Base-by-base conservation (phyloP, 805 yeast genomes). In the Saturnispora besseyi region DNA sequence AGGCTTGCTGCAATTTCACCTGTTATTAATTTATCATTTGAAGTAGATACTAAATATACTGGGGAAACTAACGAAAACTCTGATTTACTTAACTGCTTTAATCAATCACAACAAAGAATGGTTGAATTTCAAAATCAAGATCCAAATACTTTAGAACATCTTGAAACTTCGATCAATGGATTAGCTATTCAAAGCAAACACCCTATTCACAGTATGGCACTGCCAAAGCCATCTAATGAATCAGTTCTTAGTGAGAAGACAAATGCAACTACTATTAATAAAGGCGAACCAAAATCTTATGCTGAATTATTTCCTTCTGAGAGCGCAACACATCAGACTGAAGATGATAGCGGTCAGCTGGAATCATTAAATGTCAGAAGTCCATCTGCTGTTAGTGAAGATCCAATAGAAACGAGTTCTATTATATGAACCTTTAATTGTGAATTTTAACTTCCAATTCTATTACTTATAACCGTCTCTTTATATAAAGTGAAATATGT, bases 1-100 rank as follows among this genome's bases (percentile, higher is more conserved):
- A 73, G 99, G 52, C 71, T 93, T 46, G 77, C 77, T 45, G 72
- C 86, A 34, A 76, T 84, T 26, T 70, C 77, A 5, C 70, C 74
- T n/a, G 60, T 62, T 11, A 55, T 55, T 24, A 59, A 55, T 38
- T 59, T 68, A 21, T 63, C 60, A 22, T 36, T 59, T 15, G 58
- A 54, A 18, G 57, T 55, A 5, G 58, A 55, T 42, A 52, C 60
- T 24, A 55, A 61, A 15, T 44, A 29, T 15, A 26, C 8, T 67
- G 62, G 34, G 54, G n/a, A 42, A 10, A 11, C 56, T 1, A 57
- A 61, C 38, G 61, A 59, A 36, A 51, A 57, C 15, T 48, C 61
- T 54, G 56, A 56, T 28, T 50, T 80, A 33, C 64, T 79, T 38
- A 71, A 67, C n/a, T 70, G 71, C 36, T 80, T 80, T 60, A 67